These are phyloP conservation scores for Phaseolus coccineus DNA, from an alignment of 331 rosid species.

Conservation along the genomic window DNA sequence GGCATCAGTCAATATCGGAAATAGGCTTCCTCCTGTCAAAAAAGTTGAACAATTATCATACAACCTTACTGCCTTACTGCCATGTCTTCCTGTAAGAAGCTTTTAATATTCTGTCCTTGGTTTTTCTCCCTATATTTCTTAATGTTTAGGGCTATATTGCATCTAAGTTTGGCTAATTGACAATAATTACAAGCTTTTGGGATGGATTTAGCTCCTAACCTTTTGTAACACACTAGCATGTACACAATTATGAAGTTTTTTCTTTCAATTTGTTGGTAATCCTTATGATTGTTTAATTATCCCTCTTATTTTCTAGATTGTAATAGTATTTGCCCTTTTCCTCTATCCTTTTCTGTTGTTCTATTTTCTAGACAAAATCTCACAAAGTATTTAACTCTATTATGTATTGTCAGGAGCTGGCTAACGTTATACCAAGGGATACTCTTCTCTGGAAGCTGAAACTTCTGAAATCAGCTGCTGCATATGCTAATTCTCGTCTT, in stretches of 20 bases:
- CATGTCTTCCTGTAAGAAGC: constrained; percentile 81
- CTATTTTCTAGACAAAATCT: constrained; percentile 21
- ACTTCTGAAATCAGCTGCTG: constrained; percentile 90
- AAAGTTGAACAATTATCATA: constrained; percentile 58
- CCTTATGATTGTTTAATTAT: not conserved
- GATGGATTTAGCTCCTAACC: constrained; percentile 10
- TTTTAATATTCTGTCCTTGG: constrained; percentile 38
- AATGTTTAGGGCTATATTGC: not conserved
- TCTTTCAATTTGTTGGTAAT: constrained; percentile 28
- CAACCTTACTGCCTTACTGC: constrained; percentile 74
- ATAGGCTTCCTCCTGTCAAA: constrained; percentile 62
- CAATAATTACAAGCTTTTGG: constrained; percentile 30
- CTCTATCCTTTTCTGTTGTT: constrained; percentile 33
- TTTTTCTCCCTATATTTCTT: not conserved
- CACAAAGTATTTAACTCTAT: constrained; percentile 22
- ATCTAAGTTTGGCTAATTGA: constrained; percentile 31
- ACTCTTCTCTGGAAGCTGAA: constrained; percentile 95
- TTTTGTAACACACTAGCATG: constrained; percentile 18
- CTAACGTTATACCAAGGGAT: constrained; percentile 74
- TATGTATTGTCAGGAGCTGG: constrained; percentile 61
- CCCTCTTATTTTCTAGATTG: constrained; percentile 28
- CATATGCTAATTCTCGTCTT: constrained; percentile 91
- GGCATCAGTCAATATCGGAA: constrained; percentile 72
- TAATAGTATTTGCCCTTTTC: constrained; percentile 37
- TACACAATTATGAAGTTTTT: constrained; percentile 3